phyloP scores from a whole-genome alignment of 495 filamentous ascomycete species.

The Neurospora cerealis region DNA sequence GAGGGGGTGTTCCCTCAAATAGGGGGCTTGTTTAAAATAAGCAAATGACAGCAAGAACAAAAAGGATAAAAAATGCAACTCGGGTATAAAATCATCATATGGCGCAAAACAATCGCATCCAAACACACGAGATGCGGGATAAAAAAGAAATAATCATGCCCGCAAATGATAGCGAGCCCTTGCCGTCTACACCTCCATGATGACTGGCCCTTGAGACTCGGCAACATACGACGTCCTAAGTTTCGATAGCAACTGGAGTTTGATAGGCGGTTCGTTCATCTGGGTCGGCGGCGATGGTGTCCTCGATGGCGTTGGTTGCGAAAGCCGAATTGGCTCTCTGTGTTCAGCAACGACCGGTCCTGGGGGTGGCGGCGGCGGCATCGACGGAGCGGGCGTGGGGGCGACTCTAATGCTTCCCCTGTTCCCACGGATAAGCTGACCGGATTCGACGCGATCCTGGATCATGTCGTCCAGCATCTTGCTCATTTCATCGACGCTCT shows the following conservation, averaged over 20 bases:
- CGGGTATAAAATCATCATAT: background rate
- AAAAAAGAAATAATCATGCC: background rate
- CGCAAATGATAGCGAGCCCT: background rate
- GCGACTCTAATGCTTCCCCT: constrained; percentile 46
- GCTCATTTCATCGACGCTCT: constrained; percentile 76
- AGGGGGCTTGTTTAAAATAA: background rate
- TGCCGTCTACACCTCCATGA: background rate
- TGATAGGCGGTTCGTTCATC: constrained; percentile 18
- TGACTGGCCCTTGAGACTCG: constrained; percentile 1
- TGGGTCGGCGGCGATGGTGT: background rate
- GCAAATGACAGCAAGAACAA: constrained; percentile 4
- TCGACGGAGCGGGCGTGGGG: constrained; percentile 8
- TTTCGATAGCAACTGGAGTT: constrained; percentile 26
- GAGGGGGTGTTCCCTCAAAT: background rate
- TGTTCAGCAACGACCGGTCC: background rate
- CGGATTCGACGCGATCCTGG: constrained; percentile 67
- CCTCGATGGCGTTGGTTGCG: background rate
- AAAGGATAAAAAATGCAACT: constrained; percentile 4
- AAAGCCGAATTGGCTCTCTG: background rate
- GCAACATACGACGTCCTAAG: constrained; percentile 19
- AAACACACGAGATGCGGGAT: constrained; percentile 6
- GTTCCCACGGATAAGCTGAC: constrained; percentile 49
- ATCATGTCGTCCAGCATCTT: constrained; percentile 92
- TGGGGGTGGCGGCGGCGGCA: background rate
- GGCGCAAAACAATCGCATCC: background rate